phyloP scores from a whole-genome alignment of 2,329 filamentous ascomycete species.

The Aspergillus brunneoviolaceus region DNA sequence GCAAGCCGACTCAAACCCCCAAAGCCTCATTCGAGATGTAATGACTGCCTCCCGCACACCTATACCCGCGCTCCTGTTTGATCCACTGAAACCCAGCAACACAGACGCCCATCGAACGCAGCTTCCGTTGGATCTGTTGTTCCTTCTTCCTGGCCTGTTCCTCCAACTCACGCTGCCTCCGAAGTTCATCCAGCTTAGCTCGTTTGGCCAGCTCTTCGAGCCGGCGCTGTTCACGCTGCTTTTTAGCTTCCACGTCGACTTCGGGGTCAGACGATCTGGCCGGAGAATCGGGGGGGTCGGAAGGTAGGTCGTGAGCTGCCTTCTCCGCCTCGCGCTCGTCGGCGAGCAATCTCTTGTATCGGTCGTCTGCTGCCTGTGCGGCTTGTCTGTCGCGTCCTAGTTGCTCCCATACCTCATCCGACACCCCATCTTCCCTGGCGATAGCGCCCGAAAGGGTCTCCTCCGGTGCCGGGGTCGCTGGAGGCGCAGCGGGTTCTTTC shows the following conservation, averaged over 20 bases:
- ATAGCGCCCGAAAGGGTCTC: too few species aligned
- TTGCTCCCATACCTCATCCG: slow-evolving; percentile 26
- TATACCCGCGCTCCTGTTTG: slow-evolving; percentile 57
- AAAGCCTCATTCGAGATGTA: slow-evolving; percentile 45
- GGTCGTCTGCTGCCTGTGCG: not conserved
- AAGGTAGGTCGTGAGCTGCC: too few species aligned
- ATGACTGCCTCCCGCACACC: slow-evolving; percentile 63
- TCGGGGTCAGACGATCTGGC: too few species aligned
- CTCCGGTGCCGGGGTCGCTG: too few species aligned
- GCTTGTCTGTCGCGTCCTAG: slow-evolving; percentile 18
- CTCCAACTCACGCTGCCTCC: slow-evolving; percentile 29
- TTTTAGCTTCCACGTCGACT: slow-evolving; percentile 24
- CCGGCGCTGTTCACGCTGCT: slow-evolving; percentile 14
- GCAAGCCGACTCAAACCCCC: too few species aligned
- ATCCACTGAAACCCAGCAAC: slow-evolving; percentile 61
- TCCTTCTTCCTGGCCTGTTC: slow-evolving; percentile 43
- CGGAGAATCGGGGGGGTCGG: too few species aligned
- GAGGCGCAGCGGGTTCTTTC: too few species aligned
- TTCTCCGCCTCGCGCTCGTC: too few species aligned
- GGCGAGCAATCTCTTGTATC: not conserved
- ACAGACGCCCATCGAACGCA: slow-evolving; percentile 58
- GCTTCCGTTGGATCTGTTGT: slow-evolving; percentile 44
- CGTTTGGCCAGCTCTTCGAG: too few species aligned
- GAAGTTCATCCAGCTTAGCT: slow-evolving; percentile 36
- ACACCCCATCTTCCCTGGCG: slow-evolving; percentile 12